These are phyloP conservation scores for Geotrichum phurueaensis DNA, from an alignment of 1,139 yeast species.

Conservation along the genomic window DNA sequence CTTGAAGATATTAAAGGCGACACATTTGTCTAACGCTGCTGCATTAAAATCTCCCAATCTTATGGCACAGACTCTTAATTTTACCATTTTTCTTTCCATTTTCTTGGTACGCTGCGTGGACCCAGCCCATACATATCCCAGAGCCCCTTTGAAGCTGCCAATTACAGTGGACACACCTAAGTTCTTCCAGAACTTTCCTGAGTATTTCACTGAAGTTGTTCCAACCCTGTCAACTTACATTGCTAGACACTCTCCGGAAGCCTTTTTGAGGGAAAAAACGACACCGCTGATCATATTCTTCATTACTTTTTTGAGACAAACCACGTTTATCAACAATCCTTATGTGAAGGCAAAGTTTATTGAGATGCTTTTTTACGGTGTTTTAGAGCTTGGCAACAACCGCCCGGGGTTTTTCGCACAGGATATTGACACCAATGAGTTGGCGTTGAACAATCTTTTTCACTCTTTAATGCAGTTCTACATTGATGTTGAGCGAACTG, in stretches of 20 bases:
- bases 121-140: constrained; percentile 62
- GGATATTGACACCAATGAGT: constrained; percentile 55
- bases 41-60: constrained; percentile 50
- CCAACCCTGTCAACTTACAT: constrained; percentile 47
- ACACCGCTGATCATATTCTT: constrained; percentile 58
- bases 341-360: constrained; percentile 82
- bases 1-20: constrained; percentile 40
- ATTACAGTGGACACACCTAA: constrained; percentile 49
- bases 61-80: constrained; percentile 67
- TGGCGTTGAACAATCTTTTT: constrained; percentile 61
- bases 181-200: constrained; percentile 76
- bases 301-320: constrained; percentile 71
- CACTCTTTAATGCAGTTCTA: constrained; percentile 84
- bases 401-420: constrained; percentile 63
- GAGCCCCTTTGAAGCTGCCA: constrained; percentile 52
- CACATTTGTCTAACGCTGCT: constrained; percentile 46
- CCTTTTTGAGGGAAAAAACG: constrained; percentile 24
- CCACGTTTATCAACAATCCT: constrained; percentile 83
- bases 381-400: constrained; percentile 44
- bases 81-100: constrained; percentile 66
- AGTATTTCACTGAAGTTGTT: constrained; percentile 78
- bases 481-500: constrained; percentile 93
- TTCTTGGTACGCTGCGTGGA: constrained; percentile 69
- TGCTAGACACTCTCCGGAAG: constrained; percentile 44
- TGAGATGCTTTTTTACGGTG: constrained; percentile 73